Base-by-base conservation (phyloP, 352 stramenopile genomes). In the Pythium pyrilobum region DNA sequence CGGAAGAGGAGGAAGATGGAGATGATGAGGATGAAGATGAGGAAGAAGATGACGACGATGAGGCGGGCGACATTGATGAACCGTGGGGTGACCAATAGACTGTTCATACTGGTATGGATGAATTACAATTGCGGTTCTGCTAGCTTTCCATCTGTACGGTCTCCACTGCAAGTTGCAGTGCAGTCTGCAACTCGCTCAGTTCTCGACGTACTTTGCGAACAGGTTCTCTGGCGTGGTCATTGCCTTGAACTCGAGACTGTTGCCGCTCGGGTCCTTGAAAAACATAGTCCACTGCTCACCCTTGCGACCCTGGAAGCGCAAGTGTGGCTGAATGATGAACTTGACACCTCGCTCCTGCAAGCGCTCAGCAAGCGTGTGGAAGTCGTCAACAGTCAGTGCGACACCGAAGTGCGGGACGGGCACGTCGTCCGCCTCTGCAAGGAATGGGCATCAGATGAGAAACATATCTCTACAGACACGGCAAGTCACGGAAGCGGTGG, bases 261-360 rank as follows among this genome's bases (percentile, higher is more conserved):
- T 99, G 52, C 91, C 92, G 55, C 80, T 97, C 13, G 95, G 95
- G 62, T 97, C 90, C 66, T 99, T 99, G 76, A 99, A 99, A 71
- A 99, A 99, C 96, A 99, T 99, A 31, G 97, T 99, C 87, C 87
- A 98, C 64, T 99, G 97, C 67, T 99, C 97, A 8, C 96, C 96
- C 48, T 97, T 96, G 56, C 82, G 75, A 21, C 90, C 95, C 37
- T 89, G 47, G 59, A 99, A 99, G 54, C 96, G 78, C 34, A 98
- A 67, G 64, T 98, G 93, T 16, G 96, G 96, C 62, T 98, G 77
- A 41, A 99, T 96, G 52, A 99, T 95, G 65, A 98, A 99, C 34
- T 93, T 63, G 20, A 98, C 79, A 25, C 72, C 72, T 7, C 84
- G 62, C 4, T 67, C 56, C 44, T 84, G 62, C 15, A 99, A 58